Evolutionary conservation across 768 basidiomycete genomes (phyloP).

Genomic region (Zangia roseola): DNA sequence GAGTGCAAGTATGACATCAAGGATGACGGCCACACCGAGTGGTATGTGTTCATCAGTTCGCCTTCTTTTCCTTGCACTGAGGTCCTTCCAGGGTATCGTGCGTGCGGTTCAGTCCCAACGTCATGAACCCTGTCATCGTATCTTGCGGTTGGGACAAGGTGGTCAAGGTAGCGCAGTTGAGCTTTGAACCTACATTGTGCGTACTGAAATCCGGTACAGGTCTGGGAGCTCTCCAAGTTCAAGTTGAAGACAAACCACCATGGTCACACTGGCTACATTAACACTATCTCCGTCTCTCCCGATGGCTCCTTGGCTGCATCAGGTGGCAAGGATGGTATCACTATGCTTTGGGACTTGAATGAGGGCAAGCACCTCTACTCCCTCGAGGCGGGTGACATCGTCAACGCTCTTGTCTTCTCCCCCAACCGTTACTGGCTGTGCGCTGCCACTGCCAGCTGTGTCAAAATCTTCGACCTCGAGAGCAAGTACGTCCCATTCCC

Average conservation of each 20-base stretch:
- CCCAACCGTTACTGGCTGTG: slow-evolving; percentile 99
- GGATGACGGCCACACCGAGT: slow-evolving; percentile 97
- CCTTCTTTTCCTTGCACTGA: neutral
- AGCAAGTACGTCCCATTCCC: slow-evolving; percentile 73
- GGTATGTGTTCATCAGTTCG: slow-evolving; percentile 41
- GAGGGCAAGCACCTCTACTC: slow-evolving; percentile 99
- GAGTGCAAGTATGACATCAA: slow-evolving; percentile 99
- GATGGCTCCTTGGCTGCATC: slow-evolving; percentile 99
- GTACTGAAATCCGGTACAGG: slow-evolving; percentile 54
- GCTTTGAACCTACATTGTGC: neutral
- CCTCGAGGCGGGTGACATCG: slow-evolving; percentile 95
- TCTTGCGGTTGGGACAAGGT: slow-evolving; percentile 99
- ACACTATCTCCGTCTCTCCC: slow-evolving; percentile 96
- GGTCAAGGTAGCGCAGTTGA: slow-evolving; percentile 76
- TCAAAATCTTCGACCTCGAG: slow-evolving; percentile 99
- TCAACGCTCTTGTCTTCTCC: slow-evolving; percentile 99
- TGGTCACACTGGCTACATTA: slow-evolving; percentile 99
- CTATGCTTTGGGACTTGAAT: slow-evolving; percentile 99
- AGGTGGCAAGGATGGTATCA: slow-evolving; percentile 99
- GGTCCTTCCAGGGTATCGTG: slow-evolving; percentile 81
- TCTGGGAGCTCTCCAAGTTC: slow-evolving; percentile 99
- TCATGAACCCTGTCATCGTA: slow-evolving; percentile 96
- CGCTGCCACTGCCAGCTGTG: slow-evolving; percentile 93
- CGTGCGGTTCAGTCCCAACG: slow-evolving; percentile 98
- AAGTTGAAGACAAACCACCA: slow-evolving; percentile 99